Evolutionary conservation across 129 eudicot species (phyloP).

Genomic region (Escallonia rubra): DNA sequence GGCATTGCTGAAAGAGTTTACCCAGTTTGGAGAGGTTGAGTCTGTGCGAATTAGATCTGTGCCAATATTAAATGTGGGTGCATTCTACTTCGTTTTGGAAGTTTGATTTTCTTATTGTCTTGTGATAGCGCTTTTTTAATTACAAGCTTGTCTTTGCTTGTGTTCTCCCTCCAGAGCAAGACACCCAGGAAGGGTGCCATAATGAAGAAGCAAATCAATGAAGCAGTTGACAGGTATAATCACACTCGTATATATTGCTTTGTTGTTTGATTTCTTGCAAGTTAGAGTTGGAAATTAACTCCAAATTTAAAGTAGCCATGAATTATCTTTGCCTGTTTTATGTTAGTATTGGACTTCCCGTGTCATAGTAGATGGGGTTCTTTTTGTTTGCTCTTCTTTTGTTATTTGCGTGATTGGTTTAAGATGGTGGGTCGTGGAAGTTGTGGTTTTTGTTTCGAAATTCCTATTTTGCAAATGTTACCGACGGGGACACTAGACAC

Average conservation of each 20-base stretch:
- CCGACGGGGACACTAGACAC: too few species aligned
- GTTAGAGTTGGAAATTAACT: not conserved
- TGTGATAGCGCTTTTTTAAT: not conserved
- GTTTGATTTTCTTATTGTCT: not conserved
- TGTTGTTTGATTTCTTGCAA: not conserved
- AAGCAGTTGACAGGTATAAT: constrained; percentile 77
- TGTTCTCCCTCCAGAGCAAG: constrained; percentile 43
- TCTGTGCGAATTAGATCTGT: constrained; percentile 88
- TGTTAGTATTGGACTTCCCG: not conserved
- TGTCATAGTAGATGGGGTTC: not conserved
- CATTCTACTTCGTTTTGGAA: not conserved
- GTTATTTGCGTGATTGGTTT: not conserved
- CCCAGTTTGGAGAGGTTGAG: constrained; percentile 78
- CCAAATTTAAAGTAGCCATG: not conserved
- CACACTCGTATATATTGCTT: not conserved
- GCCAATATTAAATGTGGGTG: constrained; percentile 75
- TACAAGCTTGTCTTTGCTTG: constrained; percentile 5
- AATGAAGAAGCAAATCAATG: constrained; percentile 73
- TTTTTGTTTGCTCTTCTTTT: not conserved
- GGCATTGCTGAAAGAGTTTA: constrained; percentile 66
- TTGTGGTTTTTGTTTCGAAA: not conserved
- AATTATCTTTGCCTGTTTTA: not conserved
- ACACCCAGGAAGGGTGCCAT: constrained; percentile 90
- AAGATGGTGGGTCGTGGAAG: not conserved
- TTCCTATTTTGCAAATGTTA: too few species aligned